phyloP scores from a whole-genome alignment of 441 rosid species.

The Adansonia gregorii region DNA sequence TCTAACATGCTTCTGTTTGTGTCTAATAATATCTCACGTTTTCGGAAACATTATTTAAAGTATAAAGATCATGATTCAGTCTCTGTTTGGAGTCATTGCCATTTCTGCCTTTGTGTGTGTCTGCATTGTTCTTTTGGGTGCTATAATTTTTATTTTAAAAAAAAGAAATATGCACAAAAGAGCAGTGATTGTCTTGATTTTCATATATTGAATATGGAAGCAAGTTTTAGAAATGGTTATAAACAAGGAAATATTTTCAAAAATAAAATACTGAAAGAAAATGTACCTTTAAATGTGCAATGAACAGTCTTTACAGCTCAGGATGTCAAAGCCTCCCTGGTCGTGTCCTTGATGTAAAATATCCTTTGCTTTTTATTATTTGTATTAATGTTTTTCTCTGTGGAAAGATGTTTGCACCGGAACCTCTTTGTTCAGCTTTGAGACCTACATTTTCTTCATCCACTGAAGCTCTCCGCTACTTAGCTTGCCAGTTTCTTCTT shows the following conservation, averaged over 20 bases:
- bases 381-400: background rate
- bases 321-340: slow-evolving; percentile 1
- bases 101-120: background rate
- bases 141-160: background rate
- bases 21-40: background rate
- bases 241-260: slow-evolving; percentile 11
- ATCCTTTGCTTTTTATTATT: background rate
- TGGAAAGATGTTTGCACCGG: background rate
- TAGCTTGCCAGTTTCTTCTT: background rate
- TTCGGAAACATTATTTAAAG: background rate
- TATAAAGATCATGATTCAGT: background rate
- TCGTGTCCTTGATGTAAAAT: background rate
- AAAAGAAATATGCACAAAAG: background rate
- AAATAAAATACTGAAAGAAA: slow-evolving; percentile 14
- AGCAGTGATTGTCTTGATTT: background rate
- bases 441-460: background rate
- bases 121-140: background rate
- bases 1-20: slow-evolving; percentile 20
- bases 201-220: slow-evolving; percentile 15
- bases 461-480: background rate
- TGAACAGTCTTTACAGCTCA: background rate
- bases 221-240: background rate
- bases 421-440: background rate
- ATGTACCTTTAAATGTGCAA: background rate
- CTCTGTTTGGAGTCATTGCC: background rate